These are phyloP conservation scores for Fragaria iinumae DNA, from an alignment of 306 rosid genomes.

Conservation along the genomic window DNA sequence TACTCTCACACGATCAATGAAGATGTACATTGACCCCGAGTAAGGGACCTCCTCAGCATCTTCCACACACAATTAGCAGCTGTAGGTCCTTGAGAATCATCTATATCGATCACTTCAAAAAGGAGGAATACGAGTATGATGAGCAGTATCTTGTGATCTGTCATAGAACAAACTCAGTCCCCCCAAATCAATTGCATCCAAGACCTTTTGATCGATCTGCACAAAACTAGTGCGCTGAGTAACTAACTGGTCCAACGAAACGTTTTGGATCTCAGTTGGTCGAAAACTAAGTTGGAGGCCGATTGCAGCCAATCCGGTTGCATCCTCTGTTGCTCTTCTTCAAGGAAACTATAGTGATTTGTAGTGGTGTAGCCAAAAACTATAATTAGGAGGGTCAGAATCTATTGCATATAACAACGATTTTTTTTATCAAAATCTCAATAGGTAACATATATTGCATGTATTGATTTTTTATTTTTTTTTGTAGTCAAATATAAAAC, in stretches of 20 bases:
- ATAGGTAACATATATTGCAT: too few relatives aligned
- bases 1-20: constrained; percentile 3
- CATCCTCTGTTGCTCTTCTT: constrained; percentile 3
- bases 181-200: constrained; percentile 27
- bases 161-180: constrained; percentile 1
- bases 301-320: constrained; percentile 17
- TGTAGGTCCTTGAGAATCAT: constrained; percentile 52
- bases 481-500: too few relatives aligned
- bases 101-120: constrained; percentile 25
- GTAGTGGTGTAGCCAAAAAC: not conserved
- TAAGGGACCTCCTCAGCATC: constrained; percentile 32
- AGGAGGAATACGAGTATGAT: constrained; percentile 1
- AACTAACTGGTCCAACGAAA: constrained; percentile 24
- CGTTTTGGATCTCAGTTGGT: constrained; percentile 29
- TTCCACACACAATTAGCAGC: constrained; percentile 1
- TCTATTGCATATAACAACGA: too few relatives aligned
- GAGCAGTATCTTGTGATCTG: constrained; percentile 14
- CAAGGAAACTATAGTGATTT: not conserved
- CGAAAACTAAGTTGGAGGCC: constrained; percentile 15
- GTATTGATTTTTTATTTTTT: too few relatives aligned
- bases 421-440: too few relatives aligned
- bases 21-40: constrained; percentile 11
- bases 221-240: constrained; percentile 19
- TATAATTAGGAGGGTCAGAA: too few relatives aligned
- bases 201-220: constrained; percentile 13